phyloP scores from a whole-genome alignment of 345 rosid species.

The Citrus maxima region DNA sequence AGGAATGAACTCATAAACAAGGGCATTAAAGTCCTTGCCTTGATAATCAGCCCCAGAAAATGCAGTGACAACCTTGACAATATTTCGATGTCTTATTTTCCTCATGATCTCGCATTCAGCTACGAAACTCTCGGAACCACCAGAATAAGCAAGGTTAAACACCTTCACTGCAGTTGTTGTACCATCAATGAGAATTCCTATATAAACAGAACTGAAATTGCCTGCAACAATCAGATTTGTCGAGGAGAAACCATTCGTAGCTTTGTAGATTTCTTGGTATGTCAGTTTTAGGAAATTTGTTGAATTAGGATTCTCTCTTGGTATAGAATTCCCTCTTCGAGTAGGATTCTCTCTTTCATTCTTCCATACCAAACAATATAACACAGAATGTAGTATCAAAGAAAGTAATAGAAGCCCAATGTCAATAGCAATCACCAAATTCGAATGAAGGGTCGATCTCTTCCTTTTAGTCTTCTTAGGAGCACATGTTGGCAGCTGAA shows the following conservation, averaged over 20 bases:
- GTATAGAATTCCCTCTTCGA: not conserved
- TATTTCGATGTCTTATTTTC: not conserved
- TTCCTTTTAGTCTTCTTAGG: not conserved
- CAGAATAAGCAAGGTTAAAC: not conserved
- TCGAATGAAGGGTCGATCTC: not conserved
- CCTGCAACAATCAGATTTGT: not conserved
- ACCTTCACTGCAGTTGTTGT: constrained; percentile 12
- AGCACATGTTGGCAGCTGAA: constrained; percentile 15
- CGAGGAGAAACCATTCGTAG: not conserved
- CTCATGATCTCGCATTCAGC: constrained; percentile 4
- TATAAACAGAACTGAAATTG: constrained; percentile 1
- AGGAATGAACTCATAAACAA: no score
- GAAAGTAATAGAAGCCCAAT: not conserved
- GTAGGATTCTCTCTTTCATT: not conserved
- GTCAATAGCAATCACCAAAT: not conserved
- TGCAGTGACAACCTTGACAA: not conserved
- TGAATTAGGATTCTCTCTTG: not conserved
- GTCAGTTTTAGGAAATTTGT: not conserved
- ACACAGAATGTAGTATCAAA: not conserved
- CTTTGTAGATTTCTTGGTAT: not conserved
- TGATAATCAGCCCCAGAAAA: not conserved
- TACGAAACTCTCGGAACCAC: constrained; percentile 1
- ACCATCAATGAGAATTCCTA: not conserved
- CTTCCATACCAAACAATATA: not conserved
- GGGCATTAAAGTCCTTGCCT: no score